Percentiles rank a stretch among this genome's conserved stretches.
These are phyloP conservation scores for Chloroidium sp. DNA, from an alignment of 163 green algal species.

Conservation along the genomic window DNA sequence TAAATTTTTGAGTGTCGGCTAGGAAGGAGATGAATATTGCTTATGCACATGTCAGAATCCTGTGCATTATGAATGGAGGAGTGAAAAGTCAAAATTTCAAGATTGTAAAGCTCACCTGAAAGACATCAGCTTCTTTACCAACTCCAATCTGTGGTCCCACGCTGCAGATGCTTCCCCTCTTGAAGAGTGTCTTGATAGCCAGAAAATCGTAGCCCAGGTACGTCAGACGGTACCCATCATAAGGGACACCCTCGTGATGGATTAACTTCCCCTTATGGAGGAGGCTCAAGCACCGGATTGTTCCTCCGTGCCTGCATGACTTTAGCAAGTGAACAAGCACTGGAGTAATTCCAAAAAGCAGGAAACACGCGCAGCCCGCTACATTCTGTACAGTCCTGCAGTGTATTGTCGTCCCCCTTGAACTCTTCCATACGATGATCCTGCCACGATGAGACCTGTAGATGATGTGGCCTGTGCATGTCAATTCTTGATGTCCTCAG, in stretches of 20 bases:
- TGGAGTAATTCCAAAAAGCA: background rate
- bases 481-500: no score
- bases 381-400: no score
- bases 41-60: background rate
- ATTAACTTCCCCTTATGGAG: conserved; percentile 94
- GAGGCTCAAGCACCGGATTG: conserved; percentile 70
- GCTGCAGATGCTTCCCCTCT: conserved; percentile 65
- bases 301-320: conserved; percentile 64
- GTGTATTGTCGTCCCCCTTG: background rate
- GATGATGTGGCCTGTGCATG: no score
- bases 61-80: background rate
- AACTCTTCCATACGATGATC: background rate
- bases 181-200: conserved; percentile 81
- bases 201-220: conserved; percentile 97
- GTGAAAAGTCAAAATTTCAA: background rate
- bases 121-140: conserved; percentile 97
- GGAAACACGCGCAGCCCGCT: no score
- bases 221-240: conserved; percentile 88
- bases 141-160: conserved; percentile 92
- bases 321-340: background rate
- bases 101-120: conserved; percentile 57
- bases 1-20: no score
- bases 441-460: no score
- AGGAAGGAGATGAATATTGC: no score
- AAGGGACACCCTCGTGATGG: conserved; percentile 88